These are phyloP conservation scores for Ustilago lituana DNA, from an alignment of 1,284 basidiomycete genomes.

Conservation along the genomic window DNA sequence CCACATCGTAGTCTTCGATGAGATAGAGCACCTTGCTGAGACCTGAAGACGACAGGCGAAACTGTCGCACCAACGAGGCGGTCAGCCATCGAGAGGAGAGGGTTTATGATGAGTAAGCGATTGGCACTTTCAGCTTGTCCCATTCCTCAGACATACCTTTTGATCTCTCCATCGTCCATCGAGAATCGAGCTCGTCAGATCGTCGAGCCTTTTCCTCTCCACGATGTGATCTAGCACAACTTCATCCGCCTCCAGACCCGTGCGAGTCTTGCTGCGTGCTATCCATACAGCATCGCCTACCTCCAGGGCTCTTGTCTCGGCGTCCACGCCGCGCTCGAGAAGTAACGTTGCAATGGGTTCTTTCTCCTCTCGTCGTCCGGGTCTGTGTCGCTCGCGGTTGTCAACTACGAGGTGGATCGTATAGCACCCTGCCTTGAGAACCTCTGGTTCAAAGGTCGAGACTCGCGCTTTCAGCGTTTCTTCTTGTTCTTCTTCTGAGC, in stretches of 20 bases:
- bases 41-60: constrained; percentile 70
- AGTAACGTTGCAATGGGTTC: constrained; percentile 47
- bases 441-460: constrained; percentile 61
- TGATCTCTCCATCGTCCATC: constrained; percentile 73
- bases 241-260: constrained; percentile 65
- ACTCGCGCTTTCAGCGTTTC: constrained; percentile 8
- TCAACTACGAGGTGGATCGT: constrained; percentile 72
- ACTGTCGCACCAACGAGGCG: constrained; percentile 42
- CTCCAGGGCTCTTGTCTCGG: constrained; percentile 70
- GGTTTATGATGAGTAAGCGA: no score
- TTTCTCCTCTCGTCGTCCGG: constrained; percentile 26
- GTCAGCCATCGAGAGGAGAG: no score
- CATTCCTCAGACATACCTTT: constrained; percentile 70
- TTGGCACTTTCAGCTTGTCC: no score
- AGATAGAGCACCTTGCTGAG: constrained; percentile 72
- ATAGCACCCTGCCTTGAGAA: constrained; percentile 70
- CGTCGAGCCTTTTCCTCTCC: constrained; percentile 73
- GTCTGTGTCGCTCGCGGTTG: constrained; percentile 69
- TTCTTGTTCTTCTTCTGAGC: constrained; percentile 27
- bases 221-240: constrained; percentile 72
- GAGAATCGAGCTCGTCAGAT: constrained; percentile 70
- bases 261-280: constrained; percentile 68
- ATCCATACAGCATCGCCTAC: constrained; percentile 74
- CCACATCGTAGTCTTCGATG: constrained; percentile 71
- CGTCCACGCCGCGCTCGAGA: constrained; percentile 66